Percentiles rank a stretch among this genome's conserved stretches.
Evolutionary conservation across 2,329 filamentous ascomycete species (phyloP).

Genomic region (Sphaerulina populicola): DNA sequence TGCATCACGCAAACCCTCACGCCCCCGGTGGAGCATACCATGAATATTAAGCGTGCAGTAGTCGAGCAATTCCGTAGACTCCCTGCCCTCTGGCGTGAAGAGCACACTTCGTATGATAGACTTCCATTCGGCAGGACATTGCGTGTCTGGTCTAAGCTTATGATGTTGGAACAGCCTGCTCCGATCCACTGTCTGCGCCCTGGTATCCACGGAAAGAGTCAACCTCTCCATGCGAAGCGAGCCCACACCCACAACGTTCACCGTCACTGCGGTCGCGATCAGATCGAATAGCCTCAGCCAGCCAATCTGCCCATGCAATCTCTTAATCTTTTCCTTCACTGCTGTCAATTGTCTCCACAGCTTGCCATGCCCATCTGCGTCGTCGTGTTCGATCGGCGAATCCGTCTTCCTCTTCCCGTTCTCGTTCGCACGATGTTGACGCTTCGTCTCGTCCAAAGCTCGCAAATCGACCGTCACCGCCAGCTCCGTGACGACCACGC

Average conservation of each 20-base stretch:
- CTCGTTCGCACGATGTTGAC: conserved; percentile 14
- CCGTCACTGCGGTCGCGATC: conserved; percentile 68
- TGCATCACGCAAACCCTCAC: conserved; percentile 81
- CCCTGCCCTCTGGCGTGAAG: conserved; percentile 75
- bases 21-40: conserved; percentile 74
- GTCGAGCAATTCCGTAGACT: conserved; percentile 82
- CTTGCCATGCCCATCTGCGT: conserved; percentile 46
- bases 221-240: conserved; percentile 76
- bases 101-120: conserved; percentile 75
- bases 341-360: conserved; percentile 73
- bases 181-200: conserved; percentile 82
- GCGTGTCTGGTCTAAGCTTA: conserved; percentile 53
- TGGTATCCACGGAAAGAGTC: conserved; percentile 79
- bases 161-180: conserved; percentile 80
- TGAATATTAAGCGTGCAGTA: conserved; percentile 83
- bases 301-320: conserved; percentile 72
- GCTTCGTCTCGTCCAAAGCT: conserved; percentile 42
- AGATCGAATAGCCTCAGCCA: conserved; percentile 88
- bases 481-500: conserved; percentile 77
- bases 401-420: conserved; percentile 15
- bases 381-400: conserved; percentile 20
- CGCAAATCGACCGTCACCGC: conserved; percentile 73
- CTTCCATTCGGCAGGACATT: conserved; percentile 88
- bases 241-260: conserved; percentile 73
- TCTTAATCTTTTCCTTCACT: conserved; percentile 78